phyloP scores from a whole-genome alignment of 805 yeast genomes.

The Hermanozyma aechmeae region DNA sequence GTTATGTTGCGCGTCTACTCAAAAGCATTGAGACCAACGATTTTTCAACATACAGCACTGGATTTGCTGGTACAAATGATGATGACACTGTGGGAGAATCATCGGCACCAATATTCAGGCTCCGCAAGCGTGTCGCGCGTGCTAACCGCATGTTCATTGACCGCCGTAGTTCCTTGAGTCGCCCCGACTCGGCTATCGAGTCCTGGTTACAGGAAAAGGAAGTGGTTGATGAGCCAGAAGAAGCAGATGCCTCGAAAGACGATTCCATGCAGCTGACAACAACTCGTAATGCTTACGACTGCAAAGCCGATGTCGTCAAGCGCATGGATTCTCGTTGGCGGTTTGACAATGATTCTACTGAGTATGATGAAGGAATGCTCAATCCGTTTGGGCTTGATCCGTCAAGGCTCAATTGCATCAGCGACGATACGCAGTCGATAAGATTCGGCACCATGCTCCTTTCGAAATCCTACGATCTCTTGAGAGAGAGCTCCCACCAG shows the following conservation, averaged over 20 bases:
- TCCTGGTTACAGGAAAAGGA: slow-evolving; percentile 21
- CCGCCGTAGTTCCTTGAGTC: slow-evolving; percentile 45
- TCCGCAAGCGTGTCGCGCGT: slow-evolving; percentile 72
- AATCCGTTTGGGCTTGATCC: slow-evolving; percentile 69
- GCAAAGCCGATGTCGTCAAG: slow-evolving; percentile 32
- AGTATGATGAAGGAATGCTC: slow-evolving; percentile 21
- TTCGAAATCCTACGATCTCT: slow-evolving; percentile 74
- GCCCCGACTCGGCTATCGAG: slow-evolving; percentile 25
- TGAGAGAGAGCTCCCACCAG: slow-evolving; percentile 66
- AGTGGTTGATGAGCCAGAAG: slow-evolving; percentile 12
- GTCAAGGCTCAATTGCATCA: slow-evolving; percentile 69
- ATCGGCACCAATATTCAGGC: slow-evolving; percentile 46
- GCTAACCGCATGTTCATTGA: slow-evolving; percentile 65
- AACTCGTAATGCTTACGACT: slow-evolving; percentile 35
- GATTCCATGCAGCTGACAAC: slow-evolving; percentile 2
- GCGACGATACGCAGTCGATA: slow-evolving; percentile 80
- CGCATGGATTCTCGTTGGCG: slow-evolving; percentile 58
- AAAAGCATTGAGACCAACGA: slow-evolving; percentile 29
- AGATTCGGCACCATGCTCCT: slow-evolving; percentile 88
- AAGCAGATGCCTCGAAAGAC: slow-evolving; percentile 2
- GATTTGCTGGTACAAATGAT: slow-evolving; percentile 17
- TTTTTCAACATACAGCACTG: slow-evolving; percentile 30
- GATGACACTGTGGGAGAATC: slow-evolving; percentile 14
- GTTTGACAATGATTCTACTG: slow-evolving; percentile 51
- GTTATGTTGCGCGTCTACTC: slow-evolving; percentile 31